A percentile compares a stretch with the other conserved stretches of the same genome.
Conservation (phyloP, 768 basidiomycete genomes). For the Termitomyces sp. region DNA sequence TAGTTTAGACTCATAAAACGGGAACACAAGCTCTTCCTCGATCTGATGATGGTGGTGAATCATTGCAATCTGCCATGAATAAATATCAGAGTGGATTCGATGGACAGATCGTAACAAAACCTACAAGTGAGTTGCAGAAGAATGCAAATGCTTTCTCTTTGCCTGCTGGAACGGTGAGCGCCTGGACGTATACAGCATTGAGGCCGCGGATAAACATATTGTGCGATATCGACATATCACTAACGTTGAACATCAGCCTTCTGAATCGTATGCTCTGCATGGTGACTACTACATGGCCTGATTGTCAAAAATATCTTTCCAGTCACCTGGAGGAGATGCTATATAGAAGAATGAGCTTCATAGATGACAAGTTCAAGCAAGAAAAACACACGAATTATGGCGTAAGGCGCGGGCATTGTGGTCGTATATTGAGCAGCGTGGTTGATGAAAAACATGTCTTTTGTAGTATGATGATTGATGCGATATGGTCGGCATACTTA, state of each 20-base stretch:
- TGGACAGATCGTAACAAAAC: no score
- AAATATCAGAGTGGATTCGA: no score
- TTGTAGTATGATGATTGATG: no score
- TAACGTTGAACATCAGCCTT: conserved; percentile 3
- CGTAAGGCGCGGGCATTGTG: no score
- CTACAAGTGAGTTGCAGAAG: conserved; percentile 22
- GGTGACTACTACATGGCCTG: conserved; percentile 19
- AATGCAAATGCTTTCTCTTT: conserved; percentile 23
- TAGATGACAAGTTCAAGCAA: no score
- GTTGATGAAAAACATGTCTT: no score
- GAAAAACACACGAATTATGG: no score
- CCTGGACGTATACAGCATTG: conserved; percentile 24
- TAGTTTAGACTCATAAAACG: conserved; percentile 22
- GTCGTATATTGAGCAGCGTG: no score
- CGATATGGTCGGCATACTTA: no score
- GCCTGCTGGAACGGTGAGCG: conserved; percentile 20
- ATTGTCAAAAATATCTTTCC: conserved; percentile 24
- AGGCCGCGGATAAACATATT: conserved; percentile 27
- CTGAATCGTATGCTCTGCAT: background rate
- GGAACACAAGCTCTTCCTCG: conserved; percentile 24
- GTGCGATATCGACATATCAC: conserved; percentile 27
- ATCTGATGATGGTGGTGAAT: conserved; percentile 28
- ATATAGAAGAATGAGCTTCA: no score
- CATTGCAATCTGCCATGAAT: conserved; percentile 13
- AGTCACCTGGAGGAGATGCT: conserved; percentile 25